Evolutionary conservation across 805 yeast genomes (phyloP), one percentile per base, ranked within the genome.

Genomic region (Candida berthetii): DNA sequence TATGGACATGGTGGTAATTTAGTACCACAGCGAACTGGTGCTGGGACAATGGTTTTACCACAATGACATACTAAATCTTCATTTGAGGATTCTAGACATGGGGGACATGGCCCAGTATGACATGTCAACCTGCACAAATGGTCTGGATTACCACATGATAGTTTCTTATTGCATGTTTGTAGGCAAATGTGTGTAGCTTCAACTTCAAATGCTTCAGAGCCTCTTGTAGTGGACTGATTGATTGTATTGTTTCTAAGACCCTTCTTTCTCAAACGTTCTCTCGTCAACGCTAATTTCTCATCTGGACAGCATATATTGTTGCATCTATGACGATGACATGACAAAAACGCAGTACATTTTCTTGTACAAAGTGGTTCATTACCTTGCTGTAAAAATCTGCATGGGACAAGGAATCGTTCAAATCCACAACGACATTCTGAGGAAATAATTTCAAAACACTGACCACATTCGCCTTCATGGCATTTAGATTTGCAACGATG

Each of bases 11-110:
- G 70, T 4, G 83, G 83, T 28, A 85, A 56, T 36, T 61, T 68
- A 0, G 86, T 76, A 13, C 96, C 96, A 64, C 96, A 87, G 48
- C 96, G 66, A 9, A 86, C 87, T 0, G 96, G 96, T 0, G 95
- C 96, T 17, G 71, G 72, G 6, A 87, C 69, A 3, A 84, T 72
- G 0, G 96, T 87, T 47, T 72, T 69, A 3, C 96, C 95, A 66
- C 96, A 87, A 38, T 82, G 73, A 55, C 96, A 87, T 3, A 78
- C 74, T 49, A 85, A 64, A 56, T 87, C 96, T 16, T 85, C 87
- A 33, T 80, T 76, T n/a, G 84, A 73, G 5, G 91, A 81, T 53
- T 86, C 95, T 38, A 85, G 58, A 57, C 96, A 87, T 11, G 89
- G 84, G 3, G 79, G 75, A 61, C 96, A 87, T 3, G 83, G 74